Conservation (phyloP, 2,329 filamentous ascomycete genomes). For the Xylaria sp. region DNA sequence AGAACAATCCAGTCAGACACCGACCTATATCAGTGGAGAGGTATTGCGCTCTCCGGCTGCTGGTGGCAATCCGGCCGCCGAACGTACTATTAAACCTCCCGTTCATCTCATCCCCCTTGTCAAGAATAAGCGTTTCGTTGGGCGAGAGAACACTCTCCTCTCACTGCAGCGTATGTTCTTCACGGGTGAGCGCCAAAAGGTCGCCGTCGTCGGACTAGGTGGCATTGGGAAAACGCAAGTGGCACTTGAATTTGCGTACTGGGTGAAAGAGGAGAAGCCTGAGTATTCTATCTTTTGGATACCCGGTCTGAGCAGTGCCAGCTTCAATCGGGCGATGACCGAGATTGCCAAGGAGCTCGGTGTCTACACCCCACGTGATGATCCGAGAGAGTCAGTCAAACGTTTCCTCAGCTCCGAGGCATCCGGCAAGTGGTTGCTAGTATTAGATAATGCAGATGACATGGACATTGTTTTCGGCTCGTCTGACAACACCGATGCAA, state of each 20-base stretch:
- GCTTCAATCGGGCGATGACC: conserved; percentile 54
- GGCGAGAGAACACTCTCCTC: too few species aligned
- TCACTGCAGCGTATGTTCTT: too few species aligned
- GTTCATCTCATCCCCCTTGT: too few species aligned
- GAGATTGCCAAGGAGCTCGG: conserved; percentile 46
- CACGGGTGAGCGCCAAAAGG: background rate
- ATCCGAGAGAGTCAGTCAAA: conserved; percentile 33
- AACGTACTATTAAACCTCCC: too few species aligned
- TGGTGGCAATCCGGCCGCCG: too few species aligned
- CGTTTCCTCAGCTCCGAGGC: conserved; percentile 45
- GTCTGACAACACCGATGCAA: conserved; percentile 21
- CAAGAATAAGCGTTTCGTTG: too few species aligned
- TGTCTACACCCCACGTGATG: conserved; percentile 6
- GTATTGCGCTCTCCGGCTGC: too few species aligned
- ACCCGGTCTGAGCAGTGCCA: conserved; percentile 52
- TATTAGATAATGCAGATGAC: conserved; percentile 58
- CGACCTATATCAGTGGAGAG: too few species aligned
- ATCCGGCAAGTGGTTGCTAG: conserved; percentile 53
- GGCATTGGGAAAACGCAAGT: conserved; percentile 57
- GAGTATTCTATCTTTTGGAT: conserved; percentile 59
- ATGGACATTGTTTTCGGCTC: conserved; percentile 42
- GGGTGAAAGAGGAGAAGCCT: conserved; percentile 49
- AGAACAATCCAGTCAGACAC: too few species aligned
- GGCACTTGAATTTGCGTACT: conserved; percentile 55
- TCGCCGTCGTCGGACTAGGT: conserved; percentile 52